These are phyloP conservation scores for Trichophyton verrucosum DNA, from an alignment of 2,329 filamentous ascomycete genomes.

Conservation along the genomic window DNA sequence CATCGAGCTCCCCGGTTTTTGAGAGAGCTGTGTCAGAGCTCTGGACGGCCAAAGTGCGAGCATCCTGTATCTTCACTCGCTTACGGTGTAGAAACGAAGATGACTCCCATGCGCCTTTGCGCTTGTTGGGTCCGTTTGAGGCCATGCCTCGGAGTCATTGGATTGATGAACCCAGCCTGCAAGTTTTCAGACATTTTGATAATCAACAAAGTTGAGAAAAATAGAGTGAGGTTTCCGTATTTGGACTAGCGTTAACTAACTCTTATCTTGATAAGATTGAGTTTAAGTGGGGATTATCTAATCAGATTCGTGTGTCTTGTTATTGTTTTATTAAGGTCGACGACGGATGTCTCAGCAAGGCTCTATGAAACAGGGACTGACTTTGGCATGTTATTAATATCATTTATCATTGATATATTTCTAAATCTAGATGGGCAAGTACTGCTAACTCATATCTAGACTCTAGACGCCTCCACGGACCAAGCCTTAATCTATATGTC, in stretches of 20 bases:
- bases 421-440: not conserved
- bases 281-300: not conserved
- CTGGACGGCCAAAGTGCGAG: conserved; percentile 34
- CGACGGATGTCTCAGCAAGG: not conserved
- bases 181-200: not conserved
- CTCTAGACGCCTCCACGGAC: not conserved
- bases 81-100: conserved; percentile 19
- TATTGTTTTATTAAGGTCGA: not conserved
- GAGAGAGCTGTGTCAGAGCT: conserved; percentile 38
- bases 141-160: conserved; percentile 3
- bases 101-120: not conserved
- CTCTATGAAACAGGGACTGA: not conserved
- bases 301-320: not conserved
- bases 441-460: not conserved
- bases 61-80: conserved; percentile 33
- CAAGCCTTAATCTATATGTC: not conserved
- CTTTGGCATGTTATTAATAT: not conserved
- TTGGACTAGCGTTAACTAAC: not conserved
- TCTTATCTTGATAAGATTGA: conserved; percentile 1
- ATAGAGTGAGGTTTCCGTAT: not conserved
- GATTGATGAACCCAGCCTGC: not conserved
- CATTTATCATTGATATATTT: not conserved
- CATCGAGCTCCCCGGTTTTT: conserved; percentile 64
- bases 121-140: not conserved
- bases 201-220: not conserved